Evolutionary conservation across 805 yeast genomes (phyloP).

Genomic region (Diddensiella caesifluorescens): DNA sequence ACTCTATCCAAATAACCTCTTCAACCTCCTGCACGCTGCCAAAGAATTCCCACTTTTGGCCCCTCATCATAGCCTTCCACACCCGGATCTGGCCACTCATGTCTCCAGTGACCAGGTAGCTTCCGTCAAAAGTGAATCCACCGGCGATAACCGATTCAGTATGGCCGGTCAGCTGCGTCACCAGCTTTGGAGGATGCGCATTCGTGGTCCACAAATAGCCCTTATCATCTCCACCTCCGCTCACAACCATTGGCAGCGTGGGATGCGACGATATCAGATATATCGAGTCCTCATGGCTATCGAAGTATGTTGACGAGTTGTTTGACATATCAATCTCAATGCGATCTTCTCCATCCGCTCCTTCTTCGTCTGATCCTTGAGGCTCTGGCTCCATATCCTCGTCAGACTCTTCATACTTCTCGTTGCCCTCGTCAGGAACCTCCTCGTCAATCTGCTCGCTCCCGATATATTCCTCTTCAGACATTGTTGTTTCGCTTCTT

Average conservation of each 20-base stretch:
- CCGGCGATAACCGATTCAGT: constrained; percentile 84
- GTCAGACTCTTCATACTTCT: constrained; percentile 25
- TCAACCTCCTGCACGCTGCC: constrained; percentile 80
- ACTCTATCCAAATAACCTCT: constrained; percentile 77
- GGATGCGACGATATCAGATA: constrained; percentile 84
- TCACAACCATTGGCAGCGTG: constrained; percentile 68
- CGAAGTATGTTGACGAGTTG: constrained; percentile 86
- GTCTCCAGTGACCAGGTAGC: constrained; percentile 80
- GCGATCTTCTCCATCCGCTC: constrained; percentile 40
- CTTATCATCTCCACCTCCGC: constrained; percentile 92
- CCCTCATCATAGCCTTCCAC: constrained; percentile 65
- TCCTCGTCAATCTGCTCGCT: constrained; percentile 27
- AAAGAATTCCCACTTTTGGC: constrained; percentile 72
- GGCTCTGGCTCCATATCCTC: constrained; percentile 40
- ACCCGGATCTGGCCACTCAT: constrained; percentile 86
- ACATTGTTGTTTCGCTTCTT: too few species aligned
- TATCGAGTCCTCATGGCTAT: constrained; percentile 81
- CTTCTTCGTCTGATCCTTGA: constrained; percentile 31
- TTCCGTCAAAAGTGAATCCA: constrained; percentile 78
- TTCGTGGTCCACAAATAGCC: constrained; percentile 93
- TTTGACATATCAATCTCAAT: constrained; percentile 83
- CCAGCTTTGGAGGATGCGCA: constrained; percentile 74
- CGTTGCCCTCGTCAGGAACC: constrained; percentile 16
- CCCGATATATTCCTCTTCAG: constrained; percentile 25
- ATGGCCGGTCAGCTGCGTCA: constrained; percentile 72